Percentiles rank a stretch among this genome's conserved stretches.
Conservation (phyloP, 129 eudicot genomes). For the Sambucus nigra region DNA sequence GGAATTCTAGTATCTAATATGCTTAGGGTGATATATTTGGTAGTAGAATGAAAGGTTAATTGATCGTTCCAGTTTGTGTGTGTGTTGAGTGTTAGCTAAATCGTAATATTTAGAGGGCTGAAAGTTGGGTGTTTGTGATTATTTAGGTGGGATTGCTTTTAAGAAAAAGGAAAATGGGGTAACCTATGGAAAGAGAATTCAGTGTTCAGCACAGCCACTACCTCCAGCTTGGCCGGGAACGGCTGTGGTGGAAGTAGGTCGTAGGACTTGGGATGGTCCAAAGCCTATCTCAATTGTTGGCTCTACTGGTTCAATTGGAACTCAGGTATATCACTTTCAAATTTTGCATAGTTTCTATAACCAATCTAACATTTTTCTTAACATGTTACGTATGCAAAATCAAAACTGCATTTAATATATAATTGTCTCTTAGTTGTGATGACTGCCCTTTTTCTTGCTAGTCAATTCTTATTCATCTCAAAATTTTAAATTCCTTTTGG, state of each 20-base stretch:
- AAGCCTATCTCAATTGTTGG: constrained; percentile 94
- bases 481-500: neutral
- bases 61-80: neutral
- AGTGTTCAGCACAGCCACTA: constrained; percentile 61
- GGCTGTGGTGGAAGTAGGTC: constrained; percentile 56
- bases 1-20: neutral
- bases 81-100: too few species aligned
- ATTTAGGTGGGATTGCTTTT: constrained; percentile 50
- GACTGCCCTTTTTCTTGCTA: neutral
- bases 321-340: constrained; percentile 83
- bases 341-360: neutral
- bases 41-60: neutral
- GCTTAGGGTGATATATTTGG: neutral
- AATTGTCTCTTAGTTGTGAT: neutral
- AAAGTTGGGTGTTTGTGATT: neutral
- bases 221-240: constrained; percentile 94
- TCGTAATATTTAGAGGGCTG: neutral
- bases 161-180: constrained; percentile 45
- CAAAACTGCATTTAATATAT: neutral
- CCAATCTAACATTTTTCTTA: neutral
- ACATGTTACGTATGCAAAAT: too few species aligned
- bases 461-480: neutral
- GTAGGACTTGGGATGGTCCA: constrained; percentile 78
- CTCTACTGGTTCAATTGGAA: constrained; percentile 96
- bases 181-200: constrained; percentile 36